These are phyloP conservation scores for Dipteronia dyeriana DNA, from an alignment of 345 rosid species.

Conservation along the genomic window DNA sequence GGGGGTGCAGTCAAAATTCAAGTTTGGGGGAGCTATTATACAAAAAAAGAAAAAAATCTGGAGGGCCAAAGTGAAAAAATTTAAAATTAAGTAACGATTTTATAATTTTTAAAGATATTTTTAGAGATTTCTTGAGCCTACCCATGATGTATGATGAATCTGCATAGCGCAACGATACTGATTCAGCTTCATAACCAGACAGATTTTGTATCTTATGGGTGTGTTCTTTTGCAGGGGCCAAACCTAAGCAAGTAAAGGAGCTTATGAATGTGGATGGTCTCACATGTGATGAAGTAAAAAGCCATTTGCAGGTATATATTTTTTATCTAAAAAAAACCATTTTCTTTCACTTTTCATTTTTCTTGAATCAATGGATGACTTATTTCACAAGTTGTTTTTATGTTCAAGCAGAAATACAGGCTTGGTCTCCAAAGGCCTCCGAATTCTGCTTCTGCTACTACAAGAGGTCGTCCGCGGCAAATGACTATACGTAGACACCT, in stretches of 20 bases:
- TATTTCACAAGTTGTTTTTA: slow-evolving; percentile 7
- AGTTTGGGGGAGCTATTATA: no score
- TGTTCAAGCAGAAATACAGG: slow-evolving; percentile 68
- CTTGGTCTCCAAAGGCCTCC: slow-evolving; percentile 64
- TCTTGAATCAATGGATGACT: slow-evolving; percentile 7
- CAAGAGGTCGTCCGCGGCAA: slow-evolving; percentile 34
- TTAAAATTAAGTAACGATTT: no score
- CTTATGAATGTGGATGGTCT: slow-evolving; percentile 83
- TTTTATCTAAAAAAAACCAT: neutral
- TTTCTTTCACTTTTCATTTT: neutral
- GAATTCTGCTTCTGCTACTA: slow-evolving; percentile 21
- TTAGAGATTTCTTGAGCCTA: no score
- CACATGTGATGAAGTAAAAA: slow-evolving; percentile 89
- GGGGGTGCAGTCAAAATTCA: no score
- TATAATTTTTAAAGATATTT: no score
- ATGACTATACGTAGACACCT: slow-evolving; percentile 19
- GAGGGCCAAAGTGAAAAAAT: no score
- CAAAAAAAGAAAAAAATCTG: no score
- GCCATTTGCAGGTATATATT: slow-evolving; percentile 77
- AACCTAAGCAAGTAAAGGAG: slow-evolving; percentile 81
- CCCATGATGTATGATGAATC: no score
- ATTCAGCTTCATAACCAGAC: no score
- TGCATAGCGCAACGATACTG: no score
- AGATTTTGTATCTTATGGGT: slow-evolving; percentile 1
- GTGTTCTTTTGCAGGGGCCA: slow-evolving; percentile 52